These are phyloP conservation scores for Prunus mume DNA, from an alignment of 306 rosid species.

Conservation along the genomic window DNA sequence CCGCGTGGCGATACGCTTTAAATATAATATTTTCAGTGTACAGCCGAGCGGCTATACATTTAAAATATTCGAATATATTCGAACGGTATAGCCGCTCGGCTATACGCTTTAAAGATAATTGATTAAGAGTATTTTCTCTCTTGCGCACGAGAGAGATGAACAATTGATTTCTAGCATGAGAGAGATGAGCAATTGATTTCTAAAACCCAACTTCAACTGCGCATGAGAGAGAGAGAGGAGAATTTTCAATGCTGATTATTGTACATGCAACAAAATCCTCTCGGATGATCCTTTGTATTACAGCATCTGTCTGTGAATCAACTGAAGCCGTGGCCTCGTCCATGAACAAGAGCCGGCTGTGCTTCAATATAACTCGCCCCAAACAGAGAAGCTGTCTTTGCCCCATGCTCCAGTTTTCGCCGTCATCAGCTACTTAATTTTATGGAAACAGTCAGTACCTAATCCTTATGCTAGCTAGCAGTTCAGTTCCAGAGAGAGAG, in stretches of 20 bases:
- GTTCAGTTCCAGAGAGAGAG: too few relatives aligned
- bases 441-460: conserved; percentile 20
- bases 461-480: not conserved
- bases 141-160: too few relatives aligned
- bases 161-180: too few relatives aligned
- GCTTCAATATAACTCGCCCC: conserved; percentile 63
- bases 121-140: too few relatives aligned
- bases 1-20: too few relatives aligned
- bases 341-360: conserved; percentile 40
- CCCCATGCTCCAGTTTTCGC: conserved; percentile 98
- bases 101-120: too few relatives aligned
- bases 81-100: accelerated
- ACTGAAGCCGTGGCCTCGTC: conserved; percentile 98
- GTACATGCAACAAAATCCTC: conserved; percentile 84
- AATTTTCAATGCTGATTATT: conserved; percentile 71
- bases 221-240: too few relatives aligned
- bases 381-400: conserved; percentile 92
- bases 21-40: too few relatives aligned
- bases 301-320: conserved; percentile 91
- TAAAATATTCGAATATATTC: too few relatives aligned
- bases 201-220: too few relatives aligned
- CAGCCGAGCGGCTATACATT: too few relatives aligned
- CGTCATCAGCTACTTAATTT: conserved; percentile 55
- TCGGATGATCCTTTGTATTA: conserved; percentile 75
- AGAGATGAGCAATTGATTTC: too few relatives aligned